Evolutionary conservation across 1,284 basidiomycete genomes (phyloP), one percentile per base, ranked within the genome.

Genomic region (Leccinum olivaceoglutinosum): DNA sequence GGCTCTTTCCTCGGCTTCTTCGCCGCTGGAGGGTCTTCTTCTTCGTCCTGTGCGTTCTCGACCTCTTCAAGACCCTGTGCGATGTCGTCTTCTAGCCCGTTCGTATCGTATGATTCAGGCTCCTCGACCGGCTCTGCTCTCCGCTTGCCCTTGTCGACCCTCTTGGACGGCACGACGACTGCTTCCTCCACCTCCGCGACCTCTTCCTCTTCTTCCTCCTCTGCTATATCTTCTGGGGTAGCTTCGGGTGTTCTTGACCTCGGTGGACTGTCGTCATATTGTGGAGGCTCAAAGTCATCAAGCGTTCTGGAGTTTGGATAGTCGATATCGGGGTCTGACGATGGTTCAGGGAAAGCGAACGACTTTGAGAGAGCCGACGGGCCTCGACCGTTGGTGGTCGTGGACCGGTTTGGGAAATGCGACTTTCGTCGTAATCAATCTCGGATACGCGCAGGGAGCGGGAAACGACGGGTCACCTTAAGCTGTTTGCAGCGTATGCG

Each of bases 381-480:
- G 5, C 80, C 79, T 21, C 83, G 74, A 0, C 78, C 78, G 54
- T 76, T 77, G 3, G 67, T 69, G 32, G 74, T 68, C 5, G 79
- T 77, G 55, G 75, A 74, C 41, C 79, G 80, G 39, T 72, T 66
- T 4, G 79, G 71, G 32, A 70, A 68, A 44, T 77, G 76, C 21
- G 77, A 75, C 18, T 79, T 56, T 80, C 75, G 73, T 91, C 87
- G 66, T 85, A 90, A 69, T 89, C 82, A 38, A 87, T 73, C 16
- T 82, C 81, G 25, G 85, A 83, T 4, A 76, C 77, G 32, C 83
- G 86, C 64, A 85, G 75, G 21, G 80, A 76, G 5, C 86, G 82
- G 25, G 82, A 80, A 3, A 81, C 79, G n/a, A 79, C 77, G 11
- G 77, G 76, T 36, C 83, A 82, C 57, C 79, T 76, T 2, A 78